Percentiles rank a stretch among this genome's conserved stretches.
Evolutionary conservation across 2,329 filamentous ascomycete genomes (phyloP).

Genomic region (Ceratocystis papillata): DNA sequence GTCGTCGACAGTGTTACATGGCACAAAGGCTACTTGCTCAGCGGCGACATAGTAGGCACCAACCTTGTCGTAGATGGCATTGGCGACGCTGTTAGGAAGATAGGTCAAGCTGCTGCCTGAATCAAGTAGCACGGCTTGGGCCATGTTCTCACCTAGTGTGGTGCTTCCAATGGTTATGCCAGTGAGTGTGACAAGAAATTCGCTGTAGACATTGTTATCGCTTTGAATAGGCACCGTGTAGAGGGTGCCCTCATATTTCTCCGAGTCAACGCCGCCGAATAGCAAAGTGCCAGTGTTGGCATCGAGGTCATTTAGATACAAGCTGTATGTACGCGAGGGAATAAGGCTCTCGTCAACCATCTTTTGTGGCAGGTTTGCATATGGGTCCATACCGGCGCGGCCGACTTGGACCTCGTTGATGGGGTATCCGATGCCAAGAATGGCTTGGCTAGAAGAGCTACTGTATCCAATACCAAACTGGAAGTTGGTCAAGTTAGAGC

Average conservation of each 20-base stretch:
- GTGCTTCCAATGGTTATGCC: slow-evolving; percentile 39
- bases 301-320: slow-evolving; percentile 65
- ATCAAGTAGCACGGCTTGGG: slow-evolving; percentile 57
- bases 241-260: slow-evolving; percentile 51
- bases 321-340: slow-evolving; percentile 56
- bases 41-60: slow-evolving; percentile 47
- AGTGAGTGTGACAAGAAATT: slow-evolving; percentile 62
- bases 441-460: slow-evolving; percentile 53
- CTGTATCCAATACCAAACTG: slow-evolving; percentile 66
- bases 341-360: slow-evolving; percentile 52
- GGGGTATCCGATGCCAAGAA: slow-evolving; percentile 75
- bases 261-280: slow-evolving; percentile 64
- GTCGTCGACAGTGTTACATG: slow-evolving; percentile 41
- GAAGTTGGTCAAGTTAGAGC: slow-evolving; percentile 42
- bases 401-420: slow-evolving; percentile 66
- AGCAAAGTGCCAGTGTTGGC: slow-evolving; percentile 56
- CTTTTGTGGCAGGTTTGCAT: slow-evolving; percentile 58
- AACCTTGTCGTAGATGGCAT: slow-evolving; percentile 47
- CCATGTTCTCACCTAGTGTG: slow-evolving; percentile 38
- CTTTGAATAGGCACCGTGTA: slow-evolving; percentile 56
- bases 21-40: slow-evolving; percentile 49
- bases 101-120: slow-evolving; percentile 58
- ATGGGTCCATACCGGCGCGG: slow-evolving; percentile 42
- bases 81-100: slow-evolving; percentile 47
- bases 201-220: slow-evolving; percentile 41